Evolutionary conservation across 2,329 filamentous ascomycete genomes (phyloP).

Genomic region (Hypoxylon rubiginosum): DNA sequence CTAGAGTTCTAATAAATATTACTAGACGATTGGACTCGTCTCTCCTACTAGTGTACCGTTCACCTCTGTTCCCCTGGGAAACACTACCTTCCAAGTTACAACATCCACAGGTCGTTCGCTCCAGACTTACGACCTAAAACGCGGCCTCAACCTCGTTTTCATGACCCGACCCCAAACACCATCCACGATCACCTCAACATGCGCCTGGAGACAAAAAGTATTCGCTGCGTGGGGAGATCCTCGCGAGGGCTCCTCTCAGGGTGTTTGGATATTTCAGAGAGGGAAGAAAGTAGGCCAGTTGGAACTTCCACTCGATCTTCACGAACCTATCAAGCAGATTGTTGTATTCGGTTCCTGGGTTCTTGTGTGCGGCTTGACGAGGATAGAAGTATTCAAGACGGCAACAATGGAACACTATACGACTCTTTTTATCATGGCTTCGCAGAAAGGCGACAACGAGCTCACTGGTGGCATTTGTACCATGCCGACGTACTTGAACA

Average conservation of each 20-base stretch:
- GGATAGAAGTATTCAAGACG: constrained; percentile 91
- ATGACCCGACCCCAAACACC: constrained; percentile 92
- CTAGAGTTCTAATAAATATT: constrained; percentile 15
- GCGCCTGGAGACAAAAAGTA: constrained; percentile 87
- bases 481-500: constrained; percentile 97
- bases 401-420: constrained; percentile 90
- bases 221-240: constrained; percentile 89
- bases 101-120: constrained; percentile 91
- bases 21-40: constrained; percentile 89
- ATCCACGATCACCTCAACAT: constrained; percentile 84
- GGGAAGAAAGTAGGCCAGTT: constrained; percentile 87
- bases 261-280: constrained; percentile 92
- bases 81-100: constrained; percentile 96
- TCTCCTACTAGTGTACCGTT: constrained; percentile 93
- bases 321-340: constrained; percentile 81
- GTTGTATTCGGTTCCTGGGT: constrained; percentile 93
- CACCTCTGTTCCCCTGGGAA: constrained; percentile 87
- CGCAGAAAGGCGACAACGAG: constrained; percentile 70
- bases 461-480: constrained; percentile 85
- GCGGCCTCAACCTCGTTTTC: constrained; percentile 92
- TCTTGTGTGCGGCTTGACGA: constrained; percentile 79
- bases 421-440: constrained; percentile 74
- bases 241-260: constrained; percentile 66
- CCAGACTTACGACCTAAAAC: constrained; percentile 95
- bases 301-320: constrained; percentile 72